These are phyloP conservation scores for Fusarium pininemorale DNA, from an alignment of 2,329 filamentous ascomycete species.

Conservation along the genomic window DNA sequence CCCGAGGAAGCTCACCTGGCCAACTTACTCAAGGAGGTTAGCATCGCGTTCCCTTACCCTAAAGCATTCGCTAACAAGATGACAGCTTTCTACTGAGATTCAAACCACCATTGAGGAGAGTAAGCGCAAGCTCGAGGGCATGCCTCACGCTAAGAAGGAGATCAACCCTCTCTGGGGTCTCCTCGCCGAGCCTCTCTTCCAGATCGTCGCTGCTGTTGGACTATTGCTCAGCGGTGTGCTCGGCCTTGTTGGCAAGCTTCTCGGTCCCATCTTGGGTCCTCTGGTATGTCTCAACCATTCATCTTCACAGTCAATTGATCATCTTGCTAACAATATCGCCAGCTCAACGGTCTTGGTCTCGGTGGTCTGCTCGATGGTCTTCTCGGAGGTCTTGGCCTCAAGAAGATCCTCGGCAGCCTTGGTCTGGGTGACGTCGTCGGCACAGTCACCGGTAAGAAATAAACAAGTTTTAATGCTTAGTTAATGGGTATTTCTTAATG, in stretches of 20 bases:
- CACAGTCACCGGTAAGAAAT: conserved; percentile 51
- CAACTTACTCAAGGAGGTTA: conserved; percentile 80
- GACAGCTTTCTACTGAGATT: conserved; percentile 77
- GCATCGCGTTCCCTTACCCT: conserved; percentile 8
- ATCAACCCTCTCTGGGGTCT: conserved; percentile 90
- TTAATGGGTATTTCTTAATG: conserved; percentile 3
- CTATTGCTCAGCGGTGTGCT: conserved; percentile 84
- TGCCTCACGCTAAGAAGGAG: conserved; percentile 95
- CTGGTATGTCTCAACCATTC: conserved; percentile 10
- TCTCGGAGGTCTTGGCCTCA: conserved; percentile 79
- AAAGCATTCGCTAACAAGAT: conserved; percentile 21
- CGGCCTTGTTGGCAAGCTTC: conserved; percentile 80
- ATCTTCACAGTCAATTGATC: neutral
- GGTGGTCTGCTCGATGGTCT: conserved; percentile 83
- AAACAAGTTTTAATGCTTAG: conserved; percentile 1
- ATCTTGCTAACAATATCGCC: conserved; percentile 31
- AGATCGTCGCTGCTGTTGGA: conserved; percentile 91
- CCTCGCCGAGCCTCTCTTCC: conserved; percentile 85
- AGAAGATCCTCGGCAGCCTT: conserved; percentile 77
- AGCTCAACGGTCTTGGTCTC: conserved; percentile 80
- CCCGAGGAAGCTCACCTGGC: conserved; percentile 88
- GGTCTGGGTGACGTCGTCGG: conserved; percentile 65
- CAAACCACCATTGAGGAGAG: conserved; percentile 85
- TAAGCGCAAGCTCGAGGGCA: conserved; percentile 87
- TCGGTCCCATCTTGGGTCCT: conserved; percentile 47